These are phyloP conservation scores for Myochromella boudieri DNA, from an alignment of 768 basidiomycete species.

Conservation along the genomic window DNA sequence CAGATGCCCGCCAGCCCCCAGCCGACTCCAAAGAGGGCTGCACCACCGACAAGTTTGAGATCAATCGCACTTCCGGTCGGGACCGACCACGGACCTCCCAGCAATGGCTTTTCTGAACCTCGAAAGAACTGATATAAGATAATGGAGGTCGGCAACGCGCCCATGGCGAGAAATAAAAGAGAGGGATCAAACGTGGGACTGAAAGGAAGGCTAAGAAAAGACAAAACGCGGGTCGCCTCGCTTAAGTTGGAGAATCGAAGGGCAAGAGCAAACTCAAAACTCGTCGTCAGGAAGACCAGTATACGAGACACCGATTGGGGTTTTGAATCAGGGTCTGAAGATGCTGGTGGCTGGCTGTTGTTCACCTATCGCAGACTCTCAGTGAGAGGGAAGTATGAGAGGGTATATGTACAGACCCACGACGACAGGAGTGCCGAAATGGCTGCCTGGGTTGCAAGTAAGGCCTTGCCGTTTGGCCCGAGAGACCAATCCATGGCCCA, in stretches of 20 bases:
- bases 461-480: constrained; percentile 28
- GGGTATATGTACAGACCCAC: constrained; percentile 28
- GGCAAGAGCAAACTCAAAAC: constrained; percentile 52
- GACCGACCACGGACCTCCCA: constrained; percentile 46
- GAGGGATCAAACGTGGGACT: constrained; percentile 55
- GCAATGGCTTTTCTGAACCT: constrained; percentile 34
- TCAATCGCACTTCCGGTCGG: constrained; percentile 43
- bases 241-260: constrained; percentile 54
- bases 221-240: constrained; percentile 46
- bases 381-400: constrained; percentile 9
- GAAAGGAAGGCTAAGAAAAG: constrained; percentile 52
- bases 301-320: constrained; percentile 29
- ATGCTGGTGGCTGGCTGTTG: constrained; percentile 4
- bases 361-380: constrained; percentile 3
- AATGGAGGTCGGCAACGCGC: constrained; percentile 48
- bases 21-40: constrained; percentile 58
- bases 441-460: constrained; percentile 39
- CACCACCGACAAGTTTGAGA: constrained; percentile 44
- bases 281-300: constrained; percentile 40
- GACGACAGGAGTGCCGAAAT: constrained; percentile 27
- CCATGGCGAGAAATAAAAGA: constrained; percentile 50
- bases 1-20: constrained; percentile 65
- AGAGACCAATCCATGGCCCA: constrained; percentile 40
- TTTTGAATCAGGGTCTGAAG: constrained; percentile 3
- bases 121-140: constrained; percentile 43